phyloP scores from a whole-genome alignment of 2,329 filamentous ascomycete genomes.

The Aspergillus tubingensis region DNA sequence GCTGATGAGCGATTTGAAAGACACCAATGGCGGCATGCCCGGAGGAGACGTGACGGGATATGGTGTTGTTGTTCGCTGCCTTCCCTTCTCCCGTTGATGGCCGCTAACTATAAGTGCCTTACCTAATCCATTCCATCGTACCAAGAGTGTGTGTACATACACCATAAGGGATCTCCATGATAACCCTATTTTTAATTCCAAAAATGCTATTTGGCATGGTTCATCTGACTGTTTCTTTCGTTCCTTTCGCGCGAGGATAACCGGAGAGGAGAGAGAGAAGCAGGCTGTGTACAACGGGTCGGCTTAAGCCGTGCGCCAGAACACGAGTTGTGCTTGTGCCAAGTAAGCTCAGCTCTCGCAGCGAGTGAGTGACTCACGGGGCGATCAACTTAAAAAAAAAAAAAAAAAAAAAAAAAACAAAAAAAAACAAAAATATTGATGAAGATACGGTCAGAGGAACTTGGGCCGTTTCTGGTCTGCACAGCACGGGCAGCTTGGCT shows the following conservation, averaged over 20 bases:
- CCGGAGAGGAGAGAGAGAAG: too few species aligned
- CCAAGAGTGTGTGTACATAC: too few species aligned
- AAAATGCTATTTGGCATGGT: background rate
- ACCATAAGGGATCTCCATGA: too few species aligned
- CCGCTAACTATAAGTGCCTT: background rate
- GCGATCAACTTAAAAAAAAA: background rate
- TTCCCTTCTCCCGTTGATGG: background rate
- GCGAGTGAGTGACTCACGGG: background rate
- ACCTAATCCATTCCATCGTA: background rate
- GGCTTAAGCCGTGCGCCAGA: background rate
- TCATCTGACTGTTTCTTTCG: background rate
- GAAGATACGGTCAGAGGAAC: background rate
- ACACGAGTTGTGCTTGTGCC: constrained; percentile 1
- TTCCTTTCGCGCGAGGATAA: background rate
- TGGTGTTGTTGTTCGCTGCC: background rate
- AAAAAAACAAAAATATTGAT: too few species aligned
- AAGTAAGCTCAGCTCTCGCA: background rate
- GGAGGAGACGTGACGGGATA: background rate
- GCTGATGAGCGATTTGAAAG: background rate
- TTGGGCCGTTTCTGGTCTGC: background rate
- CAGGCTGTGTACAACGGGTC: background rate
- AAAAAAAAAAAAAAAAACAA: too few species aligned
- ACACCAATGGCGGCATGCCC: background rate
- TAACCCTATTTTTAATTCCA: too few species aligned
- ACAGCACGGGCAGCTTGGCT: background rate